Evolutionary conservation across 352 stramenopile genomes (phyloP), one percentile per base, ranked within the genome.

Genomic region (Phytopythium mirpurense): DNA sequence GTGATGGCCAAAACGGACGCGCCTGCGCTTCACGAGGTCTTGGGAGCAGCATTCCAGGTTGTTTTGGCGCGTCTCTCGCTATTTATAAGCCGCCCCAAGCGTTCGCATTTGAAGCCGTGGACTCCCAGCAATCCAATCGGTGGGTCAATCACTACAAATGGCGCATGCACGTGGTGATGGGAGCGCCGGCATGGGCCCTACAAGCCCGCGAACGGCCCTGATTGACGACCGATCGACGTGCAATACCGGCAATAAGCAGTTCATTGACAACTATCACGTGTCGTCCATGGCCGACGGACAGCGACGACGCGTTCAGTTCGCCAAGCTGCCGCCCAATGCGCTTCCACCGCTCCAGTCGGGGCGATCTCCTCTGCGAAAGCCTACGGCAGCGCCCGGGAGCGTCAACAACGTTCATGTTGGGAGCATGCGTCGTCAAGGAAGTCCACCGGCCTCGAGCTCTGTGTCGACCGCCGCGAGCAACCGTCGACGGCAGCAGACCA

Each of bases 241-340:
- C 32, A 16, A 15, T 1, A n/a, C 26, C 9, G 44, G 29, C 29
- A n/a, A 11, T 18, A 18, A 19, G 18, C 29, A 19, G 8, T 12
- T 27, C 8, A 8, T 16, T 9, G n/a, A 29, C 8, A 24, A n/a
- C n/a, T 53, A 46, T 16, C 24, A 16, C 14, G 11, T 47, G 23
- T 36, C 35, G 49, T 56, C 49, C 24, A 24, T 27, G 0, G 42
- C 34, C 27, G 29, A 50, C n/a, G 32, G 50, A 21, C 29, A 26
- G n/a, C 32, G n/a, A 7, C 21, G 51, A 8, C 51, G 42, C 5
- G 32, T 56, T 2, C 38, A 23, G 9, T 50, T 44, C 12, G 43
- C 36, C 36, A 54, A 41, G 53, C n/a, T 58, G 23, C 50, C 41
- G 23, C 29, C 19, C 19, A 57, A 57, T 49, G 51, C 51, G 38